Base-by-base conservation (phyloP, 169 alveolate genomes). In the Eimeria praecox region DNA sequence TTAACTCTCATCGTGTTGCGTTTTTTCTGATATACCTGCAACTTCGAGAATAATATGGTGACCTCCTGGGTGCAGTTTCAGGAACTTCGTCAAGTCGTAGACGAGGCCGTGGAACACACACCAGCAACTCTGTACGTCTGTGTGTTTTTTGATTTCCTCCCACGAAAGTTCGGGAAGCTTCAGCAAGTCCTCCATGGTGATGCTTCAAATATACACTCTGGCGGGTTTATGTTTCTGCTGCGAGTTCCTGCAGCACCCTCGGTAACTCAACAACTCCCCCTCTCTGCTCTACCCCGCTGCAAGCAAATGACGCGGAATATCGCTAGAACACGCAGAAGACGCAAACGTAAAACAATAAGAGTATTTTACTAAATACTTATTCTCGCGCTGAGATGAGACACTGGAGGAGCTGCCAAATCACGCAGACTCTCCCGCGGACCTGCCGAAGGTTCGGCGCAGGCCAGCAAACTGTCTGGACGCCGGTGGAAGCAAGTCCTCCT, bases 61-160 rank as follows among this genome's bases (percentile, higher is more conserved):
- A 9, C 98, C 98, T 59, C 98, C 98, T 40, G 98, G 98, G 94
- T 97, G 98, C 40, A 69, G 78, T 49, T 92, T 73, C 38, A 97
- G 78, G 91, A 94, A 97, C 59, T 94, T 95, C 8, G 98, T 95
- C 12, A 97, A 95, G 95, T 97, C 98, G 42, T 97, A 97, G 24
- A 97, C 97, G 56, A 96, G 97, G 40, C 96, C 97, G 71, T 97
- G 92, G 62, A 97, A 91, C 30, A 89, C 97, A n/a, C 97, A 95
- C 98, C 98, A 97, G 64, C 97, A 96, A 87, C 97, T 96, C 42
- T 86, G 62, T 46, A 91, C 97, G 9, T 85, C 93, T 73, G 94
- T 97, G 94, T 97, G 98, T 62, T 97, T 73, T 22, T 92, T 91
- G 16, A 97, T 82, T 62, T 95, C 97, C 94, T 91, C 95, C 94